Conservation (phyloP, 2,329 filamentous ascomycete genomes). For the Colletotrichum cordylinicola region DNA sequence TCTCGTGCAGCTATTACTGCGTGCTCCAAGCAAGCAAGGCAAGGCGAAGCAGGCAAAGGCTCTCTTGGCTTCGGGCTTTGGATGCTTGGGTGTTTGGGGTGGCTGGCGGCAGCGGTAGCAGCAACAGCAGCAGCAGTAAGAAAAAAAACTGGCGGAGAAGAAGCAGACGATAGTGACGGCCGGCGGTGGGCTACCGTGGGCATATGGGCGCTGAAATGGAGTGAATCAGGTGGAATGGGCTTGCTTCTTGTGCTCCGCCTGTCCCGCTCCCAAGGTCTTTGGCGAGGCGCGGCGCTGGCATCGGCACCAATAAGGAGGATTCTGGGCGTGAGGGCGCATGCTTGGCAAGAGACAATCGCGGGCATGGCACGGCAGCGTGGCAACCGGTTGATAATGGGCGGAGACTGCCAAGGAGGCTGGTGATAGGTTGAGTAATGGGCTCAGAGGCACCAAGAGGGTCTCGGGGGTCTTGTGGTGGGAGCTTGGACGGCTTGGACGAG, state of each 20-base stretch:
- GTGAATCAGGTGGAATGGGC: constrained; percentile 13
- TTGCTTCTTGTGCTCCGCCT: constrained; percentile 22
- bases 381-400: constrained; percentile 18
- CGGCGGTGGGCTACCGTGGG: not conserved
- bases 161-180: not conserved
- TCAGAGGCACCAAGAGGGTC: not conserved
- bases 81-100: not conserved
- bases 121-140: not conserved
- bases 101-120: not conserved
- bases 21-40: not conserved
- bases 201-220: not conserved
- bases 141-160: not conserved
- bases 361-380: constrained; percentile 22
- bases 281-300: constrained; percentile 6
- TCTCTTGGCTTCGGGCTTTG: not conserved
- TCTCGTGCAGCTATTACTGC: not conserved
- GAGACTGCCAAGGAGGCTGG: constrained; percentile 17
- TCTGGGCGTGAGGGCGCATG: constrained; percentile 12
- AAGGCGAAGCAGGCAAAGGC: not conserved
- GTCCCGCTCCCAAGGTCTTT: constrained; percentile 13
- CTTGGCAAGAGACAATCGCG: constrained; percentile 22
- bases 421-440: not conserved
- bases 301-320: constrained; percentile 17
- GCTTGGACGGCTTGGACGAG: constrained; percentile 4
- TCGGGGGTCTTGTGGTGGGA: not conserved